Percentiles rank a stretch among this genome's conserved stretches.
Conservation (phyloP, 2,329 filamentous ascomycete species). For the Microdochium nivale region DNA sequence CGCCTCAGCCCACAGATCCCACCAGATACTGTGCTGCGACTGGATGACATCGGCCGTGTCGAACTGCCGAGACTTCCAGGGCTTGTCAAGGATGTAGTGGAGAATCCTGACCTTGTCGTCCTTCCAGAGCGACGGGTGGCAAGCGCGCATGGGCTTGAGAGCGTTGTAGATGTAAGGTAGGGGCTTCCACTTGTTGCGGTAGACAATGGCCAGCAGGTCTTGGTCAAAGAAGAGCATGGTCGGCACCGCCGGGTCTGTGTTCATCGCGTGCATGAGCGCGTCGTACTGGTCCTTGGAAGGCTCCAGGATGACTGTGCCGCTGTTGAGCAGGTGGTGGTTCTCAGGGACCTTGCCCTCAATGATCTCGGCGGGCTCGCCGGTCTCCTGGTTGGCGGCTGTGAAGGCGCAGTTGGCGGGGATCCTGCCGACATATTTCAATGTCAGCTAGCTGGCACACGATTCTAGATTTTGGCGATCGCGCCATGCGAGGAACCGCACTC, state of each 20-base stretch:
- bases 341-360: slow-evolving; percentile 12
- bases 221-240: slow-evolving; percentile 21
- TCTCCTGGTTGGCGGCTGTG: slow-evolving; percentile 19
- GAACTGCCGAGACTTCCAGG: slow-evolving; percentile 17
- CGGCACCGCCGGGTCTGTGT: slow-evolving; percentile 19
- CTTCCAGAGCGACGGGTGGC: slow-evolving; percentile 14
- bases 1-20: slow-evolving; percentile 17
- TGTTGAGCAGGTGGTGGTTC: slow-evolving; percentile 26
- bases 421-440: slow-evolving; percentile 5
- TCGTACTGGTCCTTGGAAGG: slow-evolving; percentile 19
- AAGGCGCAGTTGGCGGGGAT: slow-evolving; percentile 20
- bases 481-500: neutral
- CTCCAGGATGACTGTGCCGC: slow-evolving; percentile 21
- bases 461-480: neutral
- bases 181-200: slow-evolving; percentile 16
- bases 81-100: slow-evolving; percentile 21
- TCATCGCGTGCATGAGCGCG: slow-evolving; percentile 20
- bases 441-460: slow-evolving; percentile 1
- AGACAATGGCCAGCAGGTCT: slow-evolving; percentile 19
- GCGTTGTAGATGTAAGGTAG: slow-evolving; percentile 20
- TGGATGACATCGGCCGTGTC: slow-evolving; percentile 14
- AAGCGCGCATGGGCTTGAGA: slow-evolving; percentile 20
- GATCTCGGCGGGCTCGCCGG: slow-evolving; percentile 16
- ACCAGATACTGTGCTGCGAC: slow-evolving; percentile 22
- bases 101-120: slow-evolving; percentile 17